Conservation (phyloP, 306 rosid genomes). For the Cucurbita maxima region DNA sequence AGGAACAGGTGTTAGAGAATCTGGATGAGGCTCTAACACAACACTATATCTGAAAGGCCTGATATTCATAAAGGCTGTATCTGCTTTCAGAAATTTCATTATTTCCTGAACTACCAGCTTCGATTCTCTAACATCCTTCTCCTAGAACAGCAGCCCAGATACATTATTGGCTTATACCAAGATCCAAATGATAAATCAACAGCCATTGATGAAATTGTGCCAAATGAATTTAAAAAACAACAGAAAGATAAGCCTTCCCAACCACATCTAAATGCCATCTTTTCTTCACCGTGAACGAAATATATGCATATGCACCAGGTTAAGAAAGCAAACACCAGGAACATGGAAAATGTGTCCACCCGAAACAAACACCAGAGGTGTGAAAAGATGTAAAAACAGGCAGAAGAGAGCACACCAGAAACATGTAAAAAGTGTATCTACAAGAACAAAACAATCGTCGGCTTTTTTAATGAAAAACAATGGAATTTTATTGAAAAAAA, state of each 20-base stretch:
- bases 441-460: background rate
- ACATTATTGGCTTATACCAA: constrained; percentile 21
- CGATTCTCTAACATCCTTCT: constrained; percentile 86
- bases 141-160: constrained; percentile 37
- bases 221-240: background rate
- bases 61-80: constrained; percentile 60
- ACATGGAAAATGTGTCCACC: background rate
- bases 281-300: background rate
- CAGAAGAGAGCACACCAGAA: background rate
- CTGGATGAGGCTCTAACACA: constrained; percentile 73
- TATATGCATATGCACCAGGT: background rate
- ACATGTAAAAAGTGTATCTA: background rate
- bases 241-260: background rate
- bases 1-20: constrained; percentile 35
- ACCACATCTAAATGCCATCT: background rate
- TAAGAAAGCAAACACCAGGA: background rate
- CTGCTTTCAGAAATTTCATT: constrained; percentile 69
- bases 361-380: background rate
- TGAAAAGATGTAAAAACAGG: background rate
- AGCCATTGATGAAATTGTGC: background rate
- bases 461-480: background rate
- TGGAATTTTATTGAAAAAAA: too few relatives aligned
- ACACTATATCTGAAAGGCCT: constrained; percentile 84
- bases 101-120: constrained; percentile 86
- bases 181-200: constrained; percentile 9